Base-by-base conservation (phyloP, 352 stramenopile species). In the Globisporangium recalcitrans region DNA sequence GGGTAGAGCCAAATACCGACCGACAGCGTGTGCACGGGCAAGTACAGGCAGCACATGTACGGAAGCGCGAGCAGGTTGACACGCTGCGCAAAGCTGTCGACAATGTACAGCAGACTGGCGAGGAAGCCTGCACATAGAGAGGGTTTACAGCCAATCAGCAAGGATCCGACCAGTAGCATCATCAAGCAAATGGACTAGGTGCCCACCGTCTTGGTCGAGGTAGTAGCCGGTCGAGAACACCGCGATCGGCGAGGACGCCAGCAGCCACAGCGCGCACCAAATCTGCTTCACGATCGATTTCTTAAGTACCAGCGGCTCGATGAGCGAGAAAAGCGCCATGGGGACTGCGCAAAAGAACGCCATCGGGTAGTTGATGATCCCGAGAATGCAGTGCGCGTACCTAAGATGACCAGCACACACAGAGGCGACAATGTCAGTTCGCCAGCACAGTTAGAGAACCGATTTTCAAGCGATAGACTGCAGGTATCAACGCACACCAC, bases 301-400 rank as follows among this genome's bases (percentile, higher is more conserved):
- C n/a, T 54, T 72, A 0, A 58, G 26, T 2, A 65, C 62, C 7
- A 48, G 19, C 32, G 83, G 80, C 19, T 76, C 72, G 10, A 90
- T 61, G 9, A 84, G 75, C 8, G 80, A 66, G 48, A 92, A 91
- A 10, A 81, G 71, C 11, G 76, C 67, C 78, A 82, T 90, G 1
- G 74, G 73, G 32, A 90, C 62, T 0, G 81, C 78, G 40, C 82
- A 82, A 47, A 89, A 83, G 44, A 91, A 64, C 52, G 85, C 83
- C 77, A 94, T 86, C 1, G 85, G 78, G 68, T 91, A 94, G 64
- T 94, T 94, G 36, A 92, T 64, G 24, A 94, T 85, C 3, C 81
- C 82, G 47, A 94, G 57, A 54, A 90, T 75, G 53, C 80, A 88
- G 71, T 92, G 85, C 9, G 76, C 64, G 58, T 77, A 86, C 13